Conservation (phyloP, 176 grass and related monocot genomes). For the Aechmea fasciata region DNA sequence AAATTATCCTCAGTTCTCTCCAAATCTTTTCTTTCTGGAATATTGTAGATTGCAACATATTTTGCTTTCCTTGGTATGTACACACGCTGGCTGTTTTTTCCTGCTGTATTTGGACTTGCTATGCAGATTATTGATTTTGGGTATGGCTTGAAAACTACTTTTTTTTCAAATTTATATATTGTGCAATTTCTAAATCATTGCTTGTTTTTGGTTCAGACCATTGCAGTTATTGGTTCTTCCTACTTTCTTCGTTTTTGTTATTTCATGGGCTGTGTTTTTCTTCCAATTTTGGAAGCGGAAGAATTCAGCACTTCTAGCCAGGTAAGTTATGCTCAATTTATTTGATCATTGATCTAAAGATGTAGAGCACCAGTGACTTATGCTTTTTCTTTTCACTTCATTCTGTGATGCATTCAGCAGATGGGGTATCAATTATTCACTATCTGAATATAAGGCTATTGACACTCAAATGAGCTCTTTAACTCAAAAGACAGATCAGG, state of each 20-base stretch:
- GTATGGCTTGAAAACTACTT: conserved; percentile 19
- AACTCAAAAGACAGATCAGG: conserved; percentile 9
- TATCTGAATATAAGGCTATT: conserved; percentile 71
- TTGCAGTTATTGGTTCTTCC: conserved; percentile 93
- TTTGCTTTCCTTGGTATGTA: conserved; percentile 99
- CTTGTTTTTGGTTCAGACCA: conserved; percentile 36
- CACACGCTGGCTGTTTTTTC: conserved; percentile 87
- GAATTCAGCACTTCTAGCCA: conserved; percentile 81
- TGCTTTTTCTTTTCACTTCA: not conserved
- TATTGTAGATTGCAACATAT: conserved; percentile 87
- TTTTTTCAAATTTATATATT: not conserved
- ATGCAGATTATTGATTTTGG: conserved; percentile 91
- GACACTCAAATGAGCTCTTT: conserved; percentile 37
- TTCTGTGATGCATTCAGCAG: conserved; percentile 28
- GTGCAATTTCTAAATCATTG: conserved; percentile 22
- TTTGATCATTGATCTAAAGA: conserved; percentile 7
- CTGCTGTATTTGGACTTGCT: conserved; percentile 72
- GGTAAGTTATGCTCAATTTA: conserved; percentile 26
- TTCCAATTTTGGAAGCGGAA: conserved; percentile 99
- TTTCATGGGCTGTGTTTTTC: conserved; percentile 92
- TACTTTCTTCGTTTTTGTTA: conserved; percentile 83
- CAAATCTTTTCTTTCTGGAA: conserved; percentile 11
- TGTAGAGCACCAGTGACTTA: not conserved
- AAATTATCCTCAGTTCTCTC: not conserved
- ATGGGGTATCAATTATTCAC: conserved; percentile 93